A percentile compares a stretch with the other conserved stretches of the same genome.
Evolutionary conservation across 495 filamentous ascomycete genomes (phyloP).

Genomic region (Cercophora samala): DNA sequence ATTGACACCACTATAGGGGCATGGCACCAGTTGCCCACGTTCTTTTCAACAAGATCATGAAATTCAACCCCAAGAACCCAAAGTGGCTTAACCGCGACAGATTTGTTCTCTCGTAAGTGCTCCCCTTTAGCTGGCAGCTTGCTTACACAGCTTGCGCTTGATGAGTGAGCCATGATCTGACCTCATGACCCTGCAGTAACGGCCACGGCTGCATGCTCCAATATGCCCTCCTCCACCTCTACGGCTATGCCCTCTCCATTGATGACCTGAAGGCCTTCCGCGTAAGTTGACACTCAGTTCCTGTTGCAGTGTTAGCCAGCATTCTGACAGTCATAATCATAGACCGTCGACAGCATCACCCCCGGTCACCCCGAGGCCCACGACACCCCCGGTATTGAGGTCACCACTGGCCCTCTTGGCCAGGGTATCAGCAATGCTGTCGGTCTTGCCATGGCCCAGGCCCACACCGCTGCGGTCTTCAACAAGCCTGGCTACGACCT

Average conservation of each 20-base stretch:
- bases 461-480: constrained; percentile 82
- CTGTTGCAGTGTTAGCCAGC: background rate
- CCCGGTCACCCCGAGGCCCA: constrained; percentile 96
- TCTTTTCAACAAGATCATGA: constrained; percentile 98
- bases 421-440: constrained; percentile 95
- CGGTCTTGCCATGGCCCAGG: constrained; percentile 94
- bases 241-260: constrained; percentile 79
- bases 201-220: constrained; percentile 99
- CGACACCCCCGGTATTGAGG: constrained; percentile 94
- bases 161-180: constrained; percentile 5
- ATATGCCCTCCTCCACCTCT: constrained; percentile 96
- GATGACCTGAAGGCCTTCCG: constrained; percentile 95
- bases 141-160: background rate
- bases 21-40: constrained; percentile 98
- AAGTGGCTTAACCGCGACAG: constrained; percentile 95
- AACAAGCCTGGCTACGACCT: constrained; percentile 96
- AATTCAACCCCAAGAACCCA: constrained; percentile 98
- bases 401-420: constrained; percentile 94
- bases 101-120: constrained; percentile 96
- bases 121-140: background rate
- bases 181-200: constrained; percentile 57
- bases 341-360: constrained; percentile 87
- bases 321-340: constrained; percentile 21
- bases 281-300: constrained; percentile 54
- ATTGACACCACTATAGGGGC: constrained; percentile 53